Percentiles rank a stretch among this genome's conserved stretches.
Conservation (phyloP, 2,329 filamentous ascomycete genomes). For the Torrubiellomyces zombiae region DNA sequence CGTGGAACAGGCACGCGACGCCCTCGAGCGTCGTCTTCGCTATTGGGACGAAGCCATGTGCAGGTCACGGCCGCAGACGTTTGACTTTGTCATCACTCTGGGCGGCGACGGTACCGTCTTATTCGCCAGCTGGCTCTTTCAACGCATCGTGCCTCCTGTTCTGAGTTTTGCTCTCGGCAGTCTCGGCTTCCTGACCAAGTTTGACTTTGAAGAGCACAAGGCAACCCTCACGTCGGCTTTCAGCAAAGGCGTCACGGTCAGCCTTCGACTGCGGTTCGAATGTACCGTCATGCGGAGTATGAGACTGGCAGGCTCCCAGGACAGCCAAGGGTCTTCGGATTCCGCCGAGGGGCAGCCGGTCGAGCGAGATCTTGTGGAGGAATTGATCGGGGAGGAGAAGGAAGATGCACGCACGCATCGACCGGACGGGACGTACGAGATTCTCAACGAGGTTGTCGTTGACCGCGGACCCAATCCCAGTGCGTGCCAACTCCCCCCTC, state of each 20-base stretch:
- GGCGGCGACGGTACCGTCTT: conserved; percentile 95
- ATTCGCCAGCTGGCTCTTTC: conserved; percentile 93
- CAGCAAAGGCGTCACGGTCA: conserved; percentile 71
- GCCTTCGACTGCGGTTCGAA: conserved; percentile 76
- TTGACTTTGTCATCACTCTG: conserved; percentile 85
- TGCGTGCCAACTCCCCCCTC: conserved; percentile 24
- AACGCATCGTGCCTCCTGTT: conserved; percentile 84
- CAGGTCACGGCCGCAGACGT: conserved; percentile 60
- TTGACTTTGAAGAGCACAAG: conserved; percentile 67
- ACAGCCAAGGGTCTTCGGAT: conserved; percentile 13
- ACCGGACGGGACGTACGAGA: conserved; percentile 73
- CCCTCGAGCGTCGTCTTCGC: conserved; percentile 39
- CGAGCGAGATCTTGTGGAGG: conserved; percentile 63
- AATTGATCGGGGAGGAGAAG: conserved; percentile 71
- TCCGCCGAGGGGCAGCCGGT: conserved; percentile 21
- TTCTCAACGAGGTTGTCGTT: conserved; percentile 92
- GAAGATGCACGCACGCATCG: conserved; percentile 73
- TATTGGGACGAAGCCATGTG: conserved; percentile 80
- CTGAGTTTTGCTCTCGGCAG: conserved; percentile 84
- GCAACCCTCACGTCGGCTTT: conserved; percentile 57
- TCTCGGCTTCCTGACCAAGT: conserved; percentile 89
- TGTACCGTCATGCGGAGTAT: conserved; percentile 80
- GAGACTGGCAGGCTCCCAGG: conserved; percentile 19
- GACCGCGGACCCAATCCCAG: conserved; percentile 87
- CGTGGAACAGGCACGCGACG: conserved; percentile 16